Percentiles rank a stretch among this genome's conserved stretches.
phyloP scores from a whole-genome alignment of 768 basidiomycete genomes.

The Psilocybe subaeruginosa region DNA sequence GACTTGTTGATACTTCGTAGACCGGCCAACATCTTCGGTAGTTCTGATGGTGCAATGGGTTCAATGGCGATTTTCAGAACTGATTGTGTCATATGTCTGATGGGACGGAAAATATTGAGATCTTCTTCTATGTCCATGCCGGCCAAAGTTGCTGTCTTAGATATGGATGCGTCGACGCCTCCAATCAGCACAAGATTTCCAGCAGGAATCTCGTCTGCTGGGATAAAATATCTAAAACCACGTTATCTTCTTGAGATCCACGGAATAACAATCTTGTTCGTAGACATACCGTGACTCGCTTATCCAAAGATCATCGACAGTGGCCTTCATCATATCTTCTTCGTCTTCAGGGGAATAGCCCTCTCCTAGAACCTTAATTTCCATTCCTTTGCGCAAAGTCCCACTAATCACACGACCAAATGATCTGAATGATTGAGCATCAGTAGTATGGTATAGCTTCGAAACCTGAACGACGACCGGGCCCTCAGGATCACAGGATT shows the following conservation, averaged over 20 bases:
- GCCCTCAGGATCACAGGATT: constrained; percentile 78
- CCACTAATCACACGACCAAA: constrained; percentile 95
- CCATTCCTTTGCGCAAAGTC: constrained; percentile 79
- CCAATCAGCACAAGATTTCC: constrained; percentile 93
- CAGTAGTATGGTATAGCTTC: constrained; percentile 95
- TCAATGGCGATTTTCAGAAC: constrained; percentile 98
- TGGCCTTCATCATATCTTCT: constrained; percentile 92
- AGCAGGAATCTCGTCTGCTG: constrained; percentile 84
- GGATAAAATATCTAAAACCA: constrained; percentile 79
- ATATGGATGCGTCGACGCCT: constrained; percentile 92
- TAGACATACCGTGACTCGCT: constrained; percentile 78
- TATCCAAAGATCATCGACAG: constrained; percentile 88
- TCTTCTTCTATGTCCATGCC: constrained; percentile 78
- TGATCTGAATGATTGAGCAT: constrained; percentile 95
- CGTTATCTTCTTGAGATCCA: constrained; percentile 8
- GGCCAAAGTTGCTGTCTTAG: constrained; percentile 91
- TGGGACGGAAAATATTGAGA: constrained; percentile 92
- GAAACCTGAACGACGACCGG: constrained; percentile 93
- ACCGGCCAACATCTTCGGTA: constrained; percentile 98
- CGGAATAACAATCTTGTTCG: not conserved
- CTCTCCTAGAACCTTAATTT: constrained; percentile 96
- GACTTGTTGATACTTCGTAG: constrained; percentile 97
- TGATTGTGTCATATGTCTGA: constrained; percentile 96
- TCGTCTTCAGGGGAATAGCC: constrained; percentile 99
- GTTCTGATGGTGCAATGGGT: constrained; percentile 95